Evolutionary conservation across 129 eudicot species (phyloP), one percentile per base, ranked within the genome.

Genomic region (Centrapalus pauciflorus): DNA sequence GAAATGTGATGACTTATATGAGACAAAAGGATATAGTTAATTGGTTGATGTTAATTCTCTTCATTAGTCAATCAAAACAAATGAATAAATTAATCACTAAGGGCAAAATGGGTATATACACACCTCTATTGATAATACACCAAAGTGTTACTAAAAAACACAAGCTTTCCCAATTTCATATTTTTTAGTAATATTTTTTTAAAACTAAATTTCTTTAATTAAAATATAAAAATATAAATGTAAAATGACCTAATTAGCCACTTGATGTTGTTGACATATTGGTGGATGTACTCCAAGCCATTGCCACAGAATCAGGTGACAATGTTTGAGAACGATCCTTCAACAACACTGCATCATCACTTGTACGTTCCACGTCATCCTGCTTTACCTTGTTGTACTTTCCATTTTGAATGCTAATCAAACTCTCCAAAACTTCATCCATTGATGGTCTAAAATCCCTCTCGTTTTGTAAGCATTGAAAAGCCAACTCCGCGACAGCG

Each of bases 371-470:
- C 8, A 52, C 51, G 30, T 9, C 73, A 24, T 66, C 85, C 26
- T 46, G 30, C 61, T 76, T 79, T 29, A 29, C 59, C 37, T 60
- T 46, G 4, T 19, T 48, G 41, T 73, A 33, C 16, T 43, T 61
- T n/a, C 63, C 71, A 23, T 70, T 69, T 67, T 83, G 85, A 55
- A 89, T 78, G 4, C 62, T 73, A 24, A 11, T n/a, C 19, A 89
- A 40, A 29, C 41, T 37, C 23, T 83, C 54, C 40, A 78, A 45
- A 0, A 89, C 90, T 56, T 85, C 75, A 37, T 70, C 63, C 94
- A 89, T 89, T 0, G 84, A 16, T n/a, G 96, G 96, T 27, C 96
- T 80, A 56, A 68, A 30, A 1, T 89, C 96, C 78, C 83, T 80
- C 23, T 71, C 83, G 30, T 61, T 76, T 48, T 85, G 94, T 70